phyloP scores from a whole-genome alignment of 495 filamentous ascomycete species.

The Penicillium bovifimosum region DNA sequence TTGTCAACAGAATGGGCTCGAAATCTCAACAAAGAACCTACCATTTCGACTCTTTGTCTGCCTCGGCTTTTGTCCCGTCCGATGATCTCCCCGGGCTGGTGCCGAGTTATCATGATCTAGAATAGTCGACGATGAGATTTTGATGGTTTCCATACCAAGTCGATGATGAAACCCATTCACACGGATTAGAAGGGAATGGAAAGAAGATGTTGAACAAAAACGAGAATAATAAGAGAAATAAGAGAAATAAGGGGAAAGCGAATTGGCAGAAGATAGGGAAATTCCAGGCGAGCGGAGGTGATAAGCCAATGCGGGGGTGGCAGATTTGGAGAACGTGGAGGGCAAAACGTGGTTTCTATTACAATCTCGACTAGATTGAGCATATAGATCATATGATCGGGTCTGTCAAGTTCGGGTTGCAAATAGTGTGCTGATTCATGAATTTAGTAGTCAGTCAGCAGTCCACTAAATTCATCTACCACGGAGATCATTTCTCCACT shows the following conservation, averaged over 20 bases:
- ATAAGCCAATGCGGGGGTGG: conserved; percentile 11
- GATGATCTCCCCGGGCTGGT: conserved; percentile 27
- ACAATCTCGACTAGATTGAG: not conserved
- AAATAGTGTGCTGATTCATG: not conserved
- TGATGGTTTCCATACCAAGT: conserved; percentile 55
- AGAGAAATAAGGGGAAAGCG: not conserved
- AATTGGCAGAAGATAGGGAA: conserved; percentile 7
- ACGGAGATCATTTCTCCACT: not conserved
- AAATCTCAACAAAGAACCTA: conserved; percentile 33
- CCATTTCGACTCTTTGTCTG: conserved; percentile 83
- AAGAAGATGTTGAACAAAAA: not conserved
- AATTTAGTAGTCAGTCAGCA: too few relatives aligned
- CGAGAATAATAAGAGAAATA: not conserved
- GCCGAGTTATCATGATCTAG: conserved; percentile 38
- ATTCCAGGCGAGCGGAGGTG: not conserved
- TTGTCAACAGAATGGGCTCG: not conserved
- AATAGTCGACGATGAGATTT: conserved; percentile 58
- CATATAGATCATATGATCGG: not conserved
- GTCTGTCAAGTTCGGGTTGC: too few relatives aligned
- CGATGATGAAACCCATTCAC: conserved; percentile 5
- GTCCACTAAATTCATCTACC: too few relatives aligned
- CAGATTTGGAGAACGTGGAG: conserved; percentile 1
- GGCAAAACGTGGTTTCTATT: not conserved
- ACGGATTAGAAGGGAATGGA: not conserved
- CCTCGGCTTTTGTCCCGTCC: conserved; percentile 52